phyloP scores from a whole-genome alignment of 2,329 filamentous ascomycete genomes.

The Colletotrichum abscissum region DNA sequence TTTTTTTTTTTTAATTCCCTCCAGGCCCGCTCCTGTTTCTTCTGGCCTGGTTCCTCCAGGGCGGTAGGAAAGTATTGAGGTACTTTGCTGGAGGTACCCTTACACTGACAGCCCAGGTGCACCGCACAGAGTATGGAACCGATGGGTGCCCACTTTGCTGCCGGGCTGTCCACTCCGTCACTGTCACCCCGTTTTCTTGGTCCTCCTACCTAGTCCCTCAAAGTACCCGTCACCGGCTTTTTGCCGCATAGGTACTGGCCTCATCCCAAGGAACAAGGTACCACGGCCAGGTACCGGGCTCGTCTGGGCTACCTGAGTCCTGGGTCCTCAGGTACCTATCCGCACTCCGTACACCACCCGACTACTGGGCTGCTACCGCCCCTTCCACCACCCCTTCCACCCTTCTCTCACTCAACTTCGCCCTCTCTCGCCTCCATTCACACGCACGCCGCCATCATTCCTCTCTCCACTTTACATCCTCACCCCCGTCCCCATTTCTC shows the following conservation, averaged over 20 bases:
- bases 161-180: not conserved
- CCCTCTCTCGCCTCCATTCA: constrained; percentile 33
- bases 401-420: not conserved
- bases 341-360: too few relatives aligned
- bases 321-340: not conserved
- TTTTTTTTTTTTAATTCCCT: not conserved
- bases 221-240: constrained; percentile 1
- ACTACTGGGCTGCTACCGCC: too few relatives aligned
- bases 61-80: not conserved
- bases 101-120: not conserved
- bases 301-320: not conserved
- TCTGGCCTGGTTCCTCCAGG: not conserved
- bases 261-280: not conserved
- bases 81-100: not conserved
- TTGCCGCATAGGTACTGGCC: not conserved
- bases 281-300: not conserved
- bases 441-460: constrained; percentile 34
- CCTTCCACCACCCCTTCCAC: not conserved
- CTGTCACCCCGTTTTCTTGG: not conserved
- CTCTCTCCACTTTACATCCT: constrained; percentile 33
- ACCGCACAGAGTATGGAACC: not conserved
- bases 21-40: not conserved
- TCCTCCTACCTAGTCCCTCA: too few relatives aligned
- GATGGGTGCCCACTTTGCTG: not conserved
- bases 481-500: constrained; percentile 16